Percentiles rank a stretch among this genome's conserved stretches.
phyloP scores from a whole-genome alignment of 2,329 filamentous ascomycete species.

The Apiospora rasikravindrae region DNA sequence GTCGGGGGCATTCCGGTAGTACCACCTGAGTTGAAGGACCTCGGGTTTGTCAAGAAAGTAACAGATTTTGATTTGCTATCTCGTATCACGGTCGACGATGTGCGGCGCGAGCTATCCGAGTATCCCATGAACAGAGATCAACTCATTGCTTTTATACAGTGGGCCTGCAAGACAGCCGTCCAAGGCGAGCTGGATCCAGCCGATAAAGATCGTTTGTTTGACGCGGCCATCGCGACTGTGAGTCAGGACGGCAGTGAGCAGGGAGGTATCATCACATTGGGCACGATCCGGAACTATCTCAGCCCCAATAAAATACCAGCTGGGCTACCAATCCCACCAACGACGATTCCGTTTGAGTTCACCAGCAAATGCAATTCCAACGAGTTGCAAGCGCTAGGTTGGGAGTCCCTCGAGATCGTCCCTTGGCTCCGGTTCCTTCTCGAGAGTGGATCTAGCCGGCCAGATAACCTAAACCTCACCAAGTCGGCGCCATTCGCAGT shows the following conservation, averaged over 20 bases:
- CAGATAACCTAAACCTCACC: slow-evolving; percentile 72
- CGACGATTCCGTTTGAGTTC: slow-evolving; percentile 84
- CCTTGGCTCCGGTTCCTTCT: slow-evolving; percentile 86
- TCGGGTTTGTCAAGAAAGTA: slow-evolving; percentile 79
- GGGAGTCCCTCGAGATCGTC: slow-evolving; percentile 82
- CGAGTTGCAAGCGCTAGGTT: slow-evolving; percentile 82
- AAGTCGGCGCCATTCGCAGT: slow-evolving; percentile 75
- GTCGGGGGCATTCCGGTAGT: slow-evolving; percentile 88
- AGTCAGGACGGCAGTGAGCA: slow-evolving; percentile 61
- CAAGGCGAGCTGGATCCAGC: slow-evolving; percentile 73
- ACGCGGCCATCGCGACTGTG: slow-evolving; percentile 78
- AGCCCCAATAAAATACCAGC: slow-evolving; percentile 79
- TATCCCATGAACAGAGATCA: slow-evolving; percentile 82
- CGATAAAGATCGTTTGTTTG: slow-evolving; percentile 73
- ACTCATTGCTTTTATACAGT: slow-evolving; percentile 81
- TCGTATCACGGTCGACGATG: slow-evolving; percentile 84
- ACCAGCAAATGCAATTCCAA: slow-evolving; percentile 70
- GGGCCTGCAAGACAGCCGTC: slow-evolving; percentile 76
- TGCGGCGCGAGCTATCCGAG: slow-evolving; percentile 80
- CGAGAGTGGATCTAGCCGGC: slow-evolving; percentile 64
- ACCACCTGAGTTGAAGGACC: slow-evolving; percentile 74
- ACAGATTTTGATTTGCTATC: slow-evolving; percentile 86
- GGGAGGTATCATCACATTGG: slow-evolving; percentile 77
- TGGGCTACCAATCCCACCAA: slow-evolving; percentile 79
- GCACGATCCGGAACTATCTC: slow-evolving; percentile 75